Evolutionary conservation across 208 protist genomes (phyloP), one percentile per base, ranked within the genome.

Genomic region (Jaenimonas drosophilae): DNA sequence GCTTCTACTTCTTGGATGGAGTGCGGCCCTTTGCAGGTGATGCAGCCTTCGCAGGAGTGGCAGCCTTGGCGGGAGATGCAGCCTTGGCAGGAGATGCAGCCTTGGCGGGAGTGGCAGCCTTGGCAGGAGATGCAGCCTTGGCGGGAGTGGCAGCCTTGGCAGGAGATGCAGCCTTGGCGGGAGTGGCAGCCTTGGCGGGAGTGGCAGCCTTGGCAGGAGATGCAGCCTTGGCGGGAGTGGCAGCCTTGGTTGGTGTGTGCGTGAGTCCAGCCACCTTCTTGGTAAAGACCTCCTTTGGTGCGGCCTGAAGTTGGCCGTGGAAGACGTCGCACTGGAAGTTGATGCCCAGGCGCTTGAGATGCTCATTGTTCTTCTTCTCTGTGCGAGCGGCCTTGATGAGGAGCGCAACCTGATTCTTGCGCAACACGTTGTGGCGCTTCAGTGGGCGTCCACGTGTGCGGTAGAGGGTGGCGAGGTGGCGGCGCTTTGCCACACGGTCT

Each of bases 321-420:
- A 89, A 92, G 30, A 70, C 60, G 45, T 75, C 43, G 7, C 37
- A 70, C 14, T 39, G 43, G 49, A 71, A 92, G 59, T 78, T 57
- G 49, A 92, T 76, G 52, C 84, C 84, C 16, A 89, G 62, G 14
- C 49, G 34, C 55, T 74, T 61, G 19, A 92, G 65, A 40, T 84
- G 66, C 3, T 38, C 64, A 59, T 92, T 92, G 51, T 88, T 92
- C 27, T 43, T 42, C 56, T 57, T 56, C 63, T 92, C 84, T n/a
- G 57, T 71, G 7, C 64, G 59, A 12, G 75, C 64, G 12, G 72
- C 75, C 47, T 83, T 82, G 27, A 92, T 70, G 23, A 92, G 68
- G 3, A 78, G 33, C 2, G 49, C 79, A 0, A 88, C 56, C 1
- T 64, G 59, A 23, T 46, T 66, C 54, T 88, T 88, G n/a, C 51